These are phyloP conservation scores for Mycena floridula DNA, from an alignment of 768 basidiomycete genomes.

Conservation along the genomic window DNA sequence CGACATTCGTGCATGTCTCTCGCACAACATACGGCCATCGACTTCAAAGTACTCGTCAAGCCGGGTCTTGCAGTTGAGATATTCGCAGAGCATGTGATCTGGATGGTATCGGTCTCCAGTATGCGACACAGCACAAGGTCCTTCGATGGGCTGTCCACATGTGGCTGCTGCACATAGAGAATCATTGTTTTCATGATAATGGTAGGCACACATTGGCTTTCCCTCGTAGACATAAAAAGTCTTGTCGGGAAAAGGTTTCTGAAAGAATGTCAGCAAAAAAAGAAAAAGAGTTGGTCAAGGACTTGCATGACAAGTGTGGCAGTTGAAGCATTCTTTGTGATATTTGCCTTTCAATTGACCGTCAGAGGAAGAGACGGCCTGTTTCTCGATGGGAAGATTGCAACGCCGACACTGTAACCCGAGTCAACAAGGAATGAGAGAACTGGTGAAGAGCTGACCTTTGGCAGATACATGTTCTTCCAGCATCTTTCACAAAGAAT, in stretches of 20 bases:
- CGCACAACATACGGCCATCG: conserved; percentile 81
- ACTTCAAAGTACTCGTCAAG: conserved; percentile 88
- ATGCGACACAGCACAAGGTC: conserved; percentile 86
- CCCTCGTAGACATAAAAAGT: conserved; percentile 90
- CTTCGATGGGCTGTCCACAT: conserved; percentile 90
- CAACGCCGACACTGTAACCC: conserved; percentile 76
- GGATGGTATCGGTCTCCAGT: conserved; percentile 80
- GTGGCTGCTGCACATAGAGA: conserved; percentile 75
- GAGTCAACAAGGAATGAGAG: conserved; percentile 4
- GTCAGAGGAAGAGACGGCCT: conserved; percentile 86
- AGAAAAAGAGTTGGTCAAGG: conserved; percentile 3
- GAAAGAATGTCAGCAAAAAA: background rate
- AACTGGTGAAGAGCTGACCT: conserved; percentile 40
- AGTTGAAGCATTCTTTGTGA: conserved; percentile 88
- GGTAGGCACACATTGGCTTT: conserved; percentile 85
- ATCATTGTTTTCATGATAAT: conserved; percentile 89
- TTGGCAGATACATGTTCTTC: conserved; percentile 95
- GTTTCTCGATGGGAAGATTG: conserved; percentile 80
- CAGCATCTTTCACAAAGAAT: conserved; percentile 88
- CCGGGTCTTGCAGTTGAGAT: conserved; percentile 45
- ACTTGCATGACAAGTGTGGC: conserved; percentile 35
- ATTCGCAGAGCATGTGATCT: conserved; percentile 83
- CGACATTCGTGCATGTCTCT: conserved; percentile 53
- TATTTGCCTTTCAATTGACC: conserved; percentile 96
- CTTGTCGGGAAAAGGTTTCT: conserved; percentile 89